Conservation (phyloP, 2,329 filamentous ascomycete genomes). For the Epichloe festucae region DNA sequence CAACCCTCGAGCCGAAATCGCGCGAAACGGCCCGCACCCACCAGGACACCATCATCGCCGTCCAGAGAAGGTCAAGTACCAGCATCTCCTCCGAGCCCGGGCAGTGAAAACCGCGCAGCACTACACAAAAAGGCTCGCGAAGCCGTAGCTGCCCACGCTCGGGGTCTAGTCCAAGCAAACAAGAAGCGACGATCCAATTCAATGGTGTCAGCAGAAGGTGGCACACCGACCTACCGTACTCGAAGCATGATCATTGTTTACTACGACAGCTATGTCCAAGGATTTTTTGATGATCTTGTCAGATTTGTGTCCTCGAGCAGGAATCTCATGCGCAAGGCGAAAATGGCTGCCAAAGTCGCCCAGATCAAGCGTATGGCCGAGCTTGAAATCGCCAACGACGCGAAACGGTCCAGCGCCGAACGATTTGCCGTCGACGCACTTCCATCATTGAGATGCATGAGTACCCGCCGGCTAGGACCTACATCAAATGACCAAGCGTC, state of each 20-base stretch:
- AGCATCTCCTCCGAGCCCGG: conserved; percentile 16
- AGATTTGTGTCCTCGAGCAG: conserved; percentile 67
- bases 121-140: conserved; percentile 28
- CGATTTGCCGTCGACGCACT: conserved; percentile 17
- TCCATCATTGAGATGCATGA: conserved; percentile 28
- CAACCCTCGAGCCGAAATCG: neutral
- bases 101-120: conserved; percentile 7
- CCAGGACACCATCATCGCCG: conserved; percentile 11
- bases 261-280: conserved; percentile 80
- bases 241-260: conserved; percentile 76
- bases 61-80: conserved; percentile 7
- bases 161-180: conserved; percentile 33
- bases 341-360: conserved; percentile 66
- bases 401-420: conserved; percentile 26
- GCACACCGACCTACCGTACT: conserved; percentile 47
- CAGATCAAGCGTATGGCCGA: conserved; percentile 49
- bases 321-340: conserved; percentile 77
- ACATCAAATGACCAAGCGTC: conserved; percentile 13
- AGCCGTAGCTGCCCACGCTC: conserved; percentile 31
- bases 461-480: conserved; percentile 21
- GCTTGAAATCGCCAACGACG: conserved; percentile 41
- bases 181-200: conserved; percentile 40
- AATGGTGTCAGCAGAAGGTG: conserved; percentile 35
- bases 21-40: conserved; percentile 4
- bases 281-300: conserved; percentile 69